Percentiles rank a stretch among this genome's conserved stretches.
Evolutionary conservation across 2,329 filamentous ascomycete genomes (phyloP).

Genomic region (Didymellaceae sp.): DNA sequence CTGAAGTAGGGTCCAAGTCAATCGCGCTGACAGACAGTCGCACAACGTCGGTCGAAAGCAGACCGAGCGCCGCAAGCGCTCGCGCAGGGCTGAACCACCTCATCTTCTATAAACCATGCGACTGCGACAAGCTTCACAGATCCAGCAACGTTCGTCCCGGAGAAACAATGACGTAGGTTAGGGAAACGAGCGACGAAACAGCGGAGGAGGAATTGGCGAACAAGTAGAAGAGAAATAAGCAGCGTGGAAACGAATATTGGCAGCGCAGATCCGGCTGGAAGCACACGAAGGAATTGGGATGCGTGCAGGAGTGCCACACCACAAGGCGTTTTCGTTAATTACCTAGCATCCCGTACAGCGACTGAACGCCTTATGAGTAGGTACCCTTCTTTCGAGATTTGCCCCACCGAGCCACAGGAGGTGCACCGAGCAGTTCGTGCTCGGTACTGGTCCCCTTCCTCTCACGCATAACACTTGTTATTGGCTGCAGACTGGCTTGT

Average conservation of each 20-base stretch:
- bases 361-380: not conserved
- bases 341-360: not conserved
- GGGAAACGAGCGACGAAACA: not conserved
- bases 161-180: not conserved
- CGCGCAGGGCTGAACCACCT: slow-evolving; percentile 35
- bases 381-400: not conserved
- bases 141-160: not conserved
- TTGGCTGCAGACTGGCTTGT: not conserved
- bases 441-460: not conserved
- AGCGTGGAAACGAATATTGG: slow-evolving; percentile 1
- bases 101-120: slow-evolving; percentile 31
- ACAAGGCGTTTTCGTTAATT: slow-evolving; percentile 2
- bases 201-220: slow-evolving; percentile 3
- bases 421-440: slow-evolving; percentile 2
- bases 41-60: slow-evolving; percentile 30
- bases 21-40: slow-evolving; percentile 29
- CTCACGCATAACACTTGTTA: not conserved
- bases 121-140: slow-evolving; percentile 3
- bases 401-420: not conserved
- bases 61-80: slow-evolving; percentile 36
- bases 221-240: slow-evolving; percentile 3
- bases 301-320: slow-evolving; percentile 3
- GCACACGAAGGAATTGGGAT: slow-evolving; percentile 5
- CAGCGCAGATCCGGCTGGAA: slow-evolving; percentile 6
- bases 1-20: slow-evolving; percentile 33